Evolutionary conservation across 495 filamentous ascomycete species (phyloP).

Genomic region (Podospora australis): DNA sequence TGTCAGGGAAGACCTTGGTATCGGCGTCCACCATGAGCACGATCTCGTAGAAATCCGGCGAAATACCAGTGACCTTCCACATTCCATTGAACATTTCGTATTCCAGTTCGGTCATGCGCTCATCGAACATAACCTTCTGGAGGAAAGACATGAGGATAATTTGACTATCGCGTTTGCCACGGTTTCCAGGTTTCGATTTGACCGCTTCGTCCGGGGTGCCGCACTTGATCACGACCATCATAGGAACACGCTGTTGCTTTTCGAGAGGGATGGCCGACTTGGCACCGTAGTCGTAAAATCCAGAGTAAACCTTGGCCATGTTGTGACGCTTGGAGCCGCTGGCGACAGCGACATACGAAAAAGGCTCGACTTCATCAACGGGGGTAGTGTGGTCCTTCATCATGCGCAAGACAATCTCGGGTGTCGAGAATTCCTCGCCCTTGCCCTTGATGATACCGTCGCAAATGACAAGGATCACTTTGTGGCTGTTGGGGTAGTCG

Average conservation of each 20-base stretch:
- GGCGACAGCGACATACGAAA: constrained; percentile 95
- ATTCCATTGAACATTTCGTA: constrained; percentile 99
- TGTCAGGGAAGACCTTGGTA: constrained; percentile 98
- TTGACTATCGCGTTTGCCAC: constrained; percentile 97
- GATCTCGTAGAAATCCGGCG: constrained; percentile 94
- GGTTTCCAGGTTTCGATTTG: constrained; percentile 85
- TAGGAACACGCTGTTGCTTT: constrained; percentile 96
- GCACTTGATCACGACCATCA: constrained; percentile 96
- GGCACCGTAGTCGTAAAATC: constrained; percentile 94
- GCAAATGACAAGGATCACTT: constrained; percentile 90
- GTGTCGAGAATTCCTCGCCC: constrained; percentile 80
- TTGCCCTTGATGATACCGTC: constrained; percentile 97
- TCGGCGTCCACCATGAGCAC: constrained; percentile 99
- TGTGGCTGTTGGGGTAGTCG: constrained; percentile 98
- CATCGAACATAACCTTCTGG: constrained; percentile 99
- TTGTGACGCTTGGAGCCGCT: constrained; percentile 96
- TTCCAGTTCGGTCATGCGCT: constrained; percentile 99
- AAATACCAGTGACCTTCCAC: constrained; percentile 97
- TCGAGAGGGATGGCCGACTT: constrained; percentile 70
- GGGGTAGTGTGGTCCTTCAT: constrained; percentile 82
- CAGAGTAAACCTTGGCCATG: constrained; percentile 97
- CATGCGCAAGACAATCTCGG: constrained; percentile 87
- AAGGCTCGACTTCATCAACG: constrained; percentile 73
- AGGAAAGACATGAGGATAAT: constrained; percentile 99
- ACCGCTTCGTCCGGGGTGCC: constrained; percentile 82